A percentile compares a stretch with the other conserved stretches of the same genome.
phyloP scores from a whole-genome alignment of 2,329 filamentous ascomycete species.

The Colletotrichum sp. region DNA sequence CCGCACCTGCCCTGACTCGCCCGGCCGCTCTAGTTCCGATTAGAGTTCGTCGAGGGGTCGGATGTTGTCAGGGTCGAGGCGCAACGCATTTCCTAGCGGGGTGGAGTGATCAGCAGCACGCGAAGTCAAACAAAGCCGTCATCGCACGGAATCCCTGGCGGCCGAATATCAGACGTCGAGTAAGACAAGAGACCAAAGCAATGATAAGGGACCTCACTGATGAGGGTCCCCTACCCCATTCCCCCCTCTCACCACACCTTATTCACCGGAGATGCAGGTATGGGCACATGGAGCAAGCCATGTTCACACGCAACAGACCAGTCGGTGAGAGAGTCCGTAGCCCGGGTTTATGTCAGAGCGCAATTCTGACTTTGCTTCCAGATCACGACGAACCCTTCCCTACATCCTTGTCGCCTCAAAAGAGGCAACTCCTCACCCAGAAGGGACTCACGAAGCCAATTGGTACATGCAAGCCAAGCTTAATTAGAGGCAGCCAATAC shows the following conservation, averaged over 20 bases:
- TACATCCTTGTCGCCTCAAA: neutral
- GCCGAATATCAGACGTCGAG: neutral
- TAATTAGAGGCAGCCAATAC: neutral
- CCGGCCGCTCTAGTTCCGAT: neutral
- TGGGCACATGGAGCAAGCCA: neutral
- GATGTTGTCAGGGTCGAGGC: neutral
- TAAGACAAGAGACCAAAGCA: neutral
- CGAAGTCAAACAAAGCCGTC: neutral
- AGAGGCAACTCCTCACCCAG: neutral
- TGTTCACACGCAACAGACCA: neutral
- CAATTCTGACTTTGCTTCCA: neutral
- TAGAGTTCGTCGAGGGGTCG: constrained; percentile 11
- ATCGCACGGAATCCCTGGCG: neutral
- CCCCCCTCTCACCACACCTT: neutral
- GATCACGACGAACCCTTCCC: neutral
- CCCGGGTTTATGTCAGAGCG: neutral
- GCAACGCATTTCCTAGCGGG: neutral
- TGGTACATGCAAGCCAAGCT: neutral
- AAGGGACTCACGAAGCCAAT: neutral
- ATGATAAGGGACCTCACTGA: neutral
- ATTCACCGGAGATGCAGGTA: neutral
- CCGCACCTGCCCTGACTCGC: constrained; percentile 1
- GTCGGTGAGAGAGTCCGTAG: neutral
- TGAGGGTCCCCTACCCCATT: neutral
- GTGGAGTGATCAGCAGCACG: neutral